Evolutionary conservation across 2,329 filamentous ascomycete genomes (phyloP), one percentile per base, ranked within the genome.

Genomic region (Curvularia verruculosa): DNA sequence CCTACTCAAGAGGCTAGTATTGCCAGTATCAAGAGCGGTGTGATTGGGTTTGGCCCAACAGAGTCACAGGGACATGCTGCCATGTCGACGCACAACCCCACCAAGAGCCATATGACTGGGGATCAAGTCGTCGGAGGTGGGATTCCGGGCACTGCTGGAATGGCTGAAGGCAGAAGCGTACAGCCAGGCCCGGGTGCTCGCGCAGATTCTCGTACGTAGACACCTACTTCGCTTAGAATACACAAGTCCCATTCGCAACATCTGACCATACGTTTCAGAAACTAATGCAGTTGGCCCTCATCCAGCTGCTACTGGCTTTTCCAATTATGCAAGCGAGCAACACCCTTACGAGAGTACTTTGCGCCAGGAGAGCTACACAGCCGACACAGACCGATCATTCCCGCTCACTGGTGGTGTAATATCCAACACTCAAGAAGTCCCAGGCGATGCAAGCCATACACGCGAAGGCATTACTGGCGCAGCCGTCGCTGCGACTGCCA

Each of bases 11-110:
- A 63, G 5, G 55, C 61, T 9, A 78, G 74, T 57, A 68, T 67
- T 28, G 71, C 72, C 18, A 77, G 74, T 60, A 75, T 78, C 68
- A 77, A 77, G 64, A 77, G 75, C 55, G 75, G 75, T 47, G 74
- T 78, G 13, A 72, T 77, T 49, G 77, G 77, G 8, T 73, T 73
- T 50, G 62, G 67, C 10, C 61, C 66, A 52, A 60, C 58, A 31
- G 48, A 55, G 4, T 28, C 51, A 9, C 65, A 70, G 24, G 59
- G 48, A 19, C 71, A 74, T 56, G 70, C 71, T 49, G 70, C 70
- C 21, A 31, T 69, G 55, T 52, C 64, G 18, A 59, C 59, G 26
- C 56, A 59, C 41, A 63, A 56, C 29, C 44, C 58, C 29, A 40
- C 60, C 39, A 51, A 64, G 39, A 49, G 62, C n/a, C 50, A 49